phyloP scores from a whole-genome alignment of 2,329 filamentous ascomycete genomes.

The Neofusicoccum parvum region DNA sequence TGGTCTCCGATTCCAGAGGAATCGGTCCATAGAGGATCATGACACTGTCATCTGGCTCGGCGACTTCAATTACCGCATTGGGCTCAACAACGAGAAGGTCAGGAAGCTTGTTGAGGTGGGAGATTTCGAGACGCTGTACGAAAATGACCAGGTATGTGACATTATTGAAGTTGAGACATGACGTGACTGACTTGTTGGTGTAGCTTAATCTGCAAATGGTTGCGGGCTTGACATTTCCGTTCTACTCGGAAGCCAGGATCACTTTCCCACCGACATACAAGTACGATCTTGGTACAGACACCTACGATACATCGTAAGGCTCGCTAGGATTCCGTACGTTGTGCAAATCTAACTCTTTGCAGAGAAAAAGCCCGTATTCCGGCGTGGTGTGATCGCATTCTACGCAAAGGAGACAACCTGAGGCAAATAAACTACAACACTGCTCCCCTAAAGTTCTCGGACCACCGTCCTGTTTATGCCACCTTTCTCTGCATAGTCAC shows the following conservation, averaged over 20 bases:
- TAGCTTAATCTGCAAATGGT: conserved; percentile 96
- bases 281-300: conserved; percentile 84
- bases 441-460: conserved; percentile 84
- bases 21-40: conserved; percentile 88
- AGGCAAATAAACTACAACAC: conserved; percentile 81
- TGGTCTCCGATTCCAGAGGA: conserved; percentile 87
- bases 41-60: conserved; percentile 88
- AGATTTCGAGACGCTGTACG: conserved; percentile 78
- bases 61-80: conserved; percentile 98
- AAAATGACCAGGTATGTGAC: conserved; percentile 76
- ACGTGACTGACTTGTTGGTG: neutral
- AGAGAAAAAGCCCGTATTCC: conserved; percentile 87
- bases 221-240: conserved; percentile 83
- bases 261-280: conserved; percentile 94
- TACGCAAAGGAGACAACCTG: conserved; percentile 82
- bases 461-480: conserved; percentile 94
- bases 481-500: conserved; percentile 82
- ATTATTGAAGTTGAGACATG: neutral
- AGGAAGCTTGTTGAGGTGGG: conserved; percentile 71
- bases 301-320: conserved; percentile 76
- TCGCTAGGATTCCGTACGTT: conserved; percentile 49
- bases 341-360: conserved; percentile 32
- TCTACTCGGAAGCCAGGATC: conserved; percentile 87
- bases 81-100: conserved; percentile 75
- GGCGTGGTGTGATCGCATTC: conserved; percentile 93